Conservation (phyloP, 2,329 filamentous ascomycete species). For the Verticillium tricorpus region DNA sequence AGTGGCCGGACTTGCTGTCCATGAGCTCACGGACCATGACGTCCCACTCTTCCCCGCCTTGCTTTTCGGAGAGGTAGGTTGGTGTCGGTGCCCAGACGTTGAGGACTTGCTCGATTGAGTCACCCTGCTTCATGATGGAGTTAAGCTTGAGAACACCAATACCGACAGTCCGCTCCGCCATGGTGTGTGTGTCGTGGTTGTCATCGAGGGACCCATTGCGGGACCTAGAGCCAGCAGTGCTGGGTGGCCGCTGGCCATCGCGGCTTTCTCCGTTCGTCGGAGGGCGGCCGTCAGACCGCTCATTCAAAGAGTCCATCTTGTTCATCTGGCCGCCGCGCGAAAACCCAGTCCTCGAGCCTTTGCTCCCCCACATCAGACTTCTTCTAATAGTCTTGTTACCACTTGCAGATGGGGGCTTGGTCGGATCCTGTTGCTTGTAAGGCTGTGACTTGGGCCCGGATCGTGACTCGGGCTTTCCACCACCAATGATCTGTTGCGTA, state of each 20-base stretch:
- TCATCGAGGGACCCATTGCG: slow-evolving; percentile 26
- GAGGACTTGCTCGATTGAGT: slow-evolving; percentile 71
- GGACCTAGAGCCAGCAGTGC: slow-evolving; percentile 48
- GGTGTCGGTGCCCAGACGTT: slow-evolving; percentile 69
- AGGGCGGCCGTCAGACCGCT: slow-evolving; percentile 26
- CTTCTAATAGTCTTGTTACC: slow-evolving; percentile 44
- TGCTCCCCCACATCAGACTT: slow-evolving; percentile 60
- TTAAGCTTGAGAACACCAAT: slow-evolving; percentile 76
- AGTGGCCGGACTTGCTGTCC: slow-evolving; percentile 67
- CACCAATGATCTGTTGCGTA: slow-evolving; percentile 41
- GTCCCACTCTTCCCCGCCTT: slow-evolving; percentile 65
- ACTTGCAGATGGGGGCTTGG: slow-evolving; percentile 36
- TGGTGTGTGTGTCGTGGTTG: slow-evolving; percentile 32
- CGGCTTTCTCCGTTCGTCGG: slow-evolving; percentile 36
- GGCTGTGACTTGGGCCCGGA: slow-evolving; percentile 40
- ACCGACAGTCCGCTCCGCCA: slow-evolving; percentile 65
- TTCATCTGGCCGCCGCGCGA: slow-evolving; percentile 42
- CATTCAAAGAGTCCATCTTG: slow-evolving; percentile 54
- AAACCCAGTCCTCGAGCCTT: slow-evolving; percentile 46
- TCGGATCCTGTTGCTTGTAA: slow-evolving; percentile 28
- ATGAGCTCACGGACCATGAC: slow-evolving; percentile 69
- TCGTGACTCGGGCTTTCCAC: slow-evolving; percentile 44
- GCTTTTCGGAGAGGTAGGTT: slow-evolving; percentile 49
- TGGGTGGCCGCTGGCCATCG: slow-evolving; percentile 43
- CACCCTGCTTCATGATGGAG: slow-evolving; percentile 63